phyloP scores from a whole-genome alignment of 495 filamentous ascomycete species.

The Trypethelium eluteriae region DNA sequence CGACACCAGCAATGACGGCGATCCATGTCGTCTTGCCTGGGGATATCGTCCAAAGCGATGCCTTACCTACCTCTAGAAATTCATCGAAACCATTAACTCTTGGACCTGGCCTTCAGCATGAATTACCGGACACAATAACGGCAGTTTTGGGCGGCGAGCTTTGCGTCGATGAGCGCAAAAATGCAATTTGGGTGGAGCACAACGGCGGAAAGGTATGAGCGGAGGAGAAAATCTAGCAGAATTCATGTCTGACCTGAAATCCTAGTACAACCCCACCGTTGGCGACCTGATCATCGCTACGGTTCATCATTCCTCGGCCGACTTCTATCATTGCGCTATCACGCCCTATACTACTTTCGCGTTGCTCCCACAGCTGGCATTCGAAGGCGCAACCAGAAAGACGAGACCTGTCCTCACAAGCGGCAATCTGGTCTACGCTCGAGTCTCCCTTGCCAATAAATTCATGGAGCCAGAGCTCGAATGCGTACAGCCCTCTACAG shows the following conservation, averaged over 20 bases:
- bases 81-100: slow-evolving; percentile 64
- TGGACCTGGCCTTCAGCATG: slow-evolving; percentile 74
- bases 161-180: slow-evolving; percentile 65
- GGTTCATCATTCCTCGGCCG: slow-evolving; percentile 62
- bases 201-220: slow-evolving; percentile 41
- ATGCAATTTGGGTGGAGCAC: slow-evolving; percentile 69
- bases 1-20: slow-evolving; percentile 39
- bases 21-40: slow-evolving; percentile 67
- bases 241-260: slow-evolving; percentile 30
- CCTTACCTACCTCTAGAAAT: slow-evolving; percentile 55
- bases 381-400: slow-evolving; percentile 87
- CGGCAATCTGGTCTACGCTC: slow-evolving; percentile 79
- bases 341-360: slow-evolving; percentile 66
- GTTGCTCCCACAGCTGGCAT: slow-evolving; percentile 75
- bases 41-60: slow-evolving; percentile 54
- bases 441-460: slow-evolving; percentile 62
- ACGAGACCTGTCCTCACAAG: slow-evolving; percentile 67
- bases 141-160: slow-evolving; percentile 75
- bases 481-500: slow-evolving; percentile 77
- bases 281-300: slow-evolving; percentile 82
- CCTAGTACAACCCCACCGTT: slow-evolving; percentile 66
- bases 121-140: slow-evolving; percentile 59
- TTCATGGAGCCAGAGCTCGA: slow-evolving; percentile 85
- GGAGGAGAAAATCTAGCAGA: slow-evolving; percentile 17
- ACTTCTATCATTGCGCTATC: slow-evolving; percentile 67